phyloP scores from a whole-genome alignment of 768 basidiomycete genomes.

The Boletus vinaceobasis region DNA sequence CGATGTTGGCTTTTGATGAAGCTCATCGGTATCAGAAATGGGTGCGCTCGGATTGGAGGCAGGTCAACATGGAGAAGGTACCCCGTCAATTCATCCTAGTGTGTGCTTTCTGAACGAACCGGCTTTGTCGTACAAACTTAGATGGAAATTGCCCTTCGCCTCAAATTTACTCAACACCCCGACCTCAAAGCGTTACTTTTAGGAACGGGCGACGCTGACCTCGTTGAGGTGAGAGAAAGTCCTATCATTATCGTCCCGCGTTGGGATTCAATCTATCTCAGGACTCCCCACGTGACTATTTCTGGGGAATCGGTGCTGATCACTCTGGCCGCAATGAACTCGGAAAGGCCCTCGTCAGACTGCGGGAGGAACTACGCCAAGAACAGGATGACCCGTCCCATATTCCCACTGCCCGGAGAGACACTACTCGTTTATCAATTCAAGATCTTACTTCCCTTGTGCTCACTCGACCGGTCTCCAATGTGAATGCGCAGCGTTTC shows the following conservation, averaged over 20 bases:
- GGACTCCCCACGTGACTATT: constrained; percentile 74
- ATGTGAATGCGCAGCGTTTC: constrained; percentile 3
- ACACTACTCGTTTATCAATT: constrained; percentile 29
- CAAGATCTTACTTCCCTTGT: constrained; percentile 30
- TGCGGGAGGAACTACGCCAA: constrained; percentile 52
- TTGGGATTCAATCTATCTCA: constrained; percentile 20
- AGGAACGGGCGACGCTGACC: constrained; percentile 59
- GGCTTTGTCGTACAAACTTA: constrained; percentile 19
- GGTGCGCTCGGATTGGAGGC: constrained; percentile 64
- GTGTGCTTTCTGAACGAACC: neutral
- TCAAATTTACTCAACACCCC: constrained; percentile 70
- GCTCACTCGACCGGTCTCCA: constrained; percentile 2
- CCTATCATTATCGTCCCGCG: neutral
- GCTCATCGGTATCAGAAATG: constrained; percentile 61
- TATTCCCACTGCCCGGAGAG: constrained; percentile 27
- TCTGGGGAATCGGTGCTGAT: constrained; percentile 75
- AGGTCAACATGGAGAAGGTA: constrained; percentile 66
- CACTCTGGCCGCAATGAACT: constrained; percentile 68
- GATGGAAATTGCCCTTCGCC: constrained; percentile 65
- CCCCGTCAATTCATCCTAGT: neutral
- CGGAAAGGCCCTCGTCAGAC: constrained; percentile 63
- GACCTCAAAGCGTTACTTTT: constrained; percentile 59
- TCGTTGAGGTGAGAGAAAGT: constrained; percentile 56
- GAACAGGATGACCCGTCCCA: constrained; percentile 25
- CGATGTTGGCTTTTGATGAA: constrained; percentile 64